A percentile compares a stretch with the other conserved stretches of the same genome.
Conservation (phyloP, 352 stramenopile species). For the Phytophthora cactorum region DNA sequence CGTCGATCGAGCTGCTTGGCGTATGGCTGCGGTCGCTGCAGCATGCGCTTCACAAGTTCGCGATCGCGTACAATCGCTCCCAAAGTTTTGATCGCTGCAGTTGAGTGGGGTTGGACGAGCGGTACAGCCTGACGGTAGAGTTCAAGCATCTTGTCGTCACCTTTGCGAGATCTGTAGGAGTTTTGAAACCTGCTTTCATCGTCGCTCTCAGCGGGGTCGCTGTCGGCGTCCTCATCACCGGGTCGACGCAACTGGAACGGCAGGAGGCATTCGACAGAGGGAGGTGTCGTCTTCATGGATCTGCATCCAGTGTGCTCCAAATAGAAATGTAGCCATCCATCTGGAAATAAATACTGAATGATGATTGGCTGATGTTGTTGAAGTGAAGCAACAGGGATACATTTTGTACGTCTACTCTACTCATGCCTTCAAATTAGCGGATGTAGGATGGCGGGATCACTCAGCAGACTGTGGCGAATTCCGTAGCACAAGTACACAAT, state of each 20-base stretch:
- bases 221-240: background rate
- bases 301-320: background rate
- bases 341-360: conserved; percentile 27
- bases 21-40: conserved; percentile 49
- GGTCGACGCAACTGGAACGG: conserved; percentile 24
- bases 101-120: conserved; percentile 68
- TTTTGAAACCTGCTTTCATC: conserved; percentile 8
- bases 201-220: conserved; percentile 8
- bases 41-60: conserved; percentile 60
- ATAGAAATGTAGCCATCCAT: conserved; percentile 3
- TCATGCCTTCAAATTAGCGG: conserved; percentile 35
- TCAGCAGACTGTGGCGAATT: conserved; percentile 76
- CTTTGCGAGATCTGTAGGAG: conserved; percentile 4
- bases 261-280: conserved; percentile 26
- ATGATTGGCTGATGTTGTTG: conserved; percentile 26
- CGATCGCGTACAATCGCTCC: conserved; percentile 52
- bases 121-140: conserved; percentile 64
- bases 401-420: conserved; percentile 4
- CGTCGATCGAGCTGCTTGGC: conserved; percentile 34
- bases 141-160: conserved; percentile 32
- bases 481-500: conserved; percentile 81
- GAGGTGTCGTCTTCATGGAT: conserved; percentile 5
- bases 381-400: conserved; percentile 22
- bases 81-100: conserved; percentile 60
- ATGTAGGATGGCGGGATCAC: conserved; percentile 27